phyloP scores from a whole-genome alignment of 2,329 filamentous ascomycete genomes.

The Samsoniella hepiali region DNA sequence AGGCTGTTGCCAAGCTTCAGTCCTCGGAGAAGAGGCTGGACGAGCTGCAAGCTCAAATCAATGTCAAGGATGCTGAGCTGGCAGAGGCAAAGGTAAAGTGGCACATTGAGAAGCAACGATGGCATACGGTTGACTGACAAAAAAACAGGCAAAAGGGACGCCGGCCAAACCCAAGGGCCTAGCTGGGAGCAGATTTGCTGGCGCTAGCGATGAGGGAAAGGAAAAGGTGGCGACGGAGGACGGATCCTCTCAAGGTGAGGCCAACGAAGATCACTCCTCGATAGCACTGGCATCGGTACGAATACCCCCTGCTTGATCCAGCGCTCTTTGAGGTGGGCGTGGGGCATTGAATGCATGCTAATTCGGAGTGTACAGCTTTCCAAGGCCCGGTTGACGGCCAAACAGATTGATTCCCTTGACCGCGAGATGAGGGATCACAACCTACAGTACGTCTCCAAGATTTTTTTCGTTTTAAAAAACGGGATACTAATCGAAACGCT shows the following conservation, averaged over 20 bases:
- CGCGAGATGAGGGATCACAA: slow-evolving; percentile 56
- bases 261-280: slow-evolving; percentile 59
- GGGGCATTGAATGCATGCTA: slow-evolving; percentile 18
- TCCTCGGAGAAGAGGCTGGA: slow-evolving; percentile 47
- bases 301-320: slow-evolving; percentile 46
- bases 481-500: not conserved
- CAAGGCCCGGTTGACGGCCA: slow-evolving; percentile 44
- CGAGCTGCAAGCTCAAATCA: slow-evolving; percentile 53
- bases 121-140: not conserved
- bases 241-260: slow-evolving; percentile 55
- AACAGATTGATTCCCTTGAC: slow-evolving; percentile 52
- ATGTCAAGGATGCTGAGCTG: slow-evolving; percentile 62
- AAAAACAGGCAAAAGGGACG: slow-evolving; percentile 43
- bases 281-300: slow-evolving; percentile 66
- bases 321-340: slow-evolving; percentile 20
- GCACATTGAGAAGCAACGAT: too few relatives aligned
- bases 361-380: slow-evolving; percentile 36
- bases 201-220: slow-evolving; percentile 34
- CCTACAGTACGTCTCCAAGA: slow-evolving; percentile 37
- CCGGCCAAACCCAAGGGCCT: slow-evolving; percentile 48
- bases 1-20: slow-evolving; percentile 42
- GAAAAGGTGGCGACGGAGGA: slow-evolving; percentile 32
- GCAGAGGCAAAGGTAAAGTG: slow-evolving; percentile 55
- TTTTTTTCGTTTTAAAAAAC: not conserved
- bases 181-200: slow-evolving; percentile 53